Conservation (phyloP, 257 asterid species). For the Ehretia macrophylla region DNA sequence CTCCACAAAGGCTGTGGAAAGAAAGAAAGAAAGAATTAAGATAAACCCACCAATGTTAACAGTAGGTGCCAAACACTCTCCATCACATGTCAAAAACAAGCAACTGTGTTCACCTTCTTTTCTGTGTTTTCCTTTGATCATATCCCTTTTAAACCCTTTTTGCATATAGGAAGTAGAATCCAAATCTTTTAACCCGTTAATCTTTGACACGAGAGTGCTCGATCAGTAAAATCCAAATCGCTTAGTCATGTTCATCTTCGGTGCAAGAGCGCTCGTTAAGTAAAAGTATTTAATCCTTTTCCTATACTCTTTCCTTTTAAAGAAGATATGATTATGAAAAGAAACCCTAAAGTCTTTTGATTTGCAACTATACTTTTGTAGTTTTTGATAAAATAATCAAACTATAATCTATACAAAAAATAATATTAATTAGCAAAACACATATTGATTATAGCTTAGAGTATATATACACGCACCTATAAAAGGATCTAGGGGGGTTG, state of each 20-base stretch:
- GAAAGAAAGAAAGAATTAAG: conserved; percentile 8
- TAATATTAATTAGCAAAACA: too few species aligned
- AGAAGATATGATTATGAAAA: conserved; percentile 23
- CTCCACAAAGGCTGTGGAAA: conserved; percentile 11
- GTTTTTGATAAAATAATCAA: not conserved
- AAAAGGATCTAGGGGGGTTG: too few species aligned
- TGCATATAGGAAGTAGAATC: conserved; percentile 25
- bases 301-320: conserved; percentile 35
- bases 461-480: too few species aligned
- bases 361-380: conserved; percentile 13
- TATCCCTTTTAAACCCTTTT: conserved; percentile 23
- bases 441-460: too few species aligned
- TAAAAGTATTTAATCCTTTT: conserved; percentile 31
- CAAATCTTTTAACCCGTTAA: too few species aligned
- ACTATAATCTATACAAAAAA: not conserved
- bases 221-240: too few species aligned
- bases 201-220: too few species aligned
- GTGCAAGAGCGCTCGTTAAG: too few species aligned
- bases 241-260: too few species aligned
- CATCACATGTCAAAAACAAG: conserved; percentile 12
- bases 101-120: conserved; percentile 32
- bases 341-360: conserved; percentile 39
- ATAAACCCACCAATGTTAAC: too few species aligned
- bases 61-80: too few species aligned
- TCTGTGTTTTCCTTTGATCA: conserved; percentile 22